Evolutionary conservation across 345 rosid genomes (phyloP), one percentile per base, ranked within the genome.

Genomic region (Populus euphratica): DNA sequence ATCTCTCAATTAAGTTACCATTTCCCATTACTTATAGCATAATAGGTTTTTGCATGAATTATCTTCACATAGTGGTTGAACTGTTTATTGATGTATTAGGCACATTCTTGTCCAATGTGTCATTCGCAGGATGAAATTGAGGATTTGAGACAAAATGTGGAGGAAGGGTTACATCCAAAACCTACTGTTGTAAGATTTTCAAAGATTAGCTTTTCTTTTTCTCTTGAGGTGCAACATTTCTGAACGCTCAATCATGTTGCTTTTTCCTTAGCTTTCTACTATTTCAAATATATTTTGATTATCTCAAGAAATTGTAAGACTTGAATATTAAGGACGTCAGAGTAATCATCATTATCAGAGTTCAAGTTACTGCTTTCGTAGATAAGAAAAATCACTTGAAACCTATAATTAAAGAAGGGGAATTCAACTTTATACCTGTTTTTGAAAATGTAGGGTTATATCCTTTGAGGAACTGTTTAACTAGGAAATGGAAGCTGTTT

Each of bases 91-190:
- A 52, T 52, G 59, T 52, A 6, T 52, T 18, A 0, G 3, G 59
- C 23, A 52, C 59, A 52, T 18, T 52, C 4, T 52, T 20, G 59
- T 50, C 56, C 1, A 50, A 50, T 50, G 56, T 50, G 21, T 72
- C 21, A 12, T 59, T 59, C 68, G 77, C 77, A 81, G 83, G 83
- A 81, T 5, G 83, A 81, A 70, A 66, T 77, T 44, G 66, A 73
- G 38, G 83, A 77, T 35, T 73, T 81, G 73, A 72, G 66, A 65
- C 74, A 81, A 77, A 73, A 8, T 41, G 80, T 81, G 33, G 77
- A 76, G 17, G 69, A 35, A 18, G 80, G 77, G 23, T 47, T 76
- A 3, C 63, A 72, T 52, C 73, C 76, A 1, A 81, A 68, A 54
- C 74, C 38, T 73, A 31, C 73, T 44, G 29, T 77, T 68, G 83